Conservation (phyloP, 495 filamentous ascomycete species). For the Tuber indicum region DNA sequence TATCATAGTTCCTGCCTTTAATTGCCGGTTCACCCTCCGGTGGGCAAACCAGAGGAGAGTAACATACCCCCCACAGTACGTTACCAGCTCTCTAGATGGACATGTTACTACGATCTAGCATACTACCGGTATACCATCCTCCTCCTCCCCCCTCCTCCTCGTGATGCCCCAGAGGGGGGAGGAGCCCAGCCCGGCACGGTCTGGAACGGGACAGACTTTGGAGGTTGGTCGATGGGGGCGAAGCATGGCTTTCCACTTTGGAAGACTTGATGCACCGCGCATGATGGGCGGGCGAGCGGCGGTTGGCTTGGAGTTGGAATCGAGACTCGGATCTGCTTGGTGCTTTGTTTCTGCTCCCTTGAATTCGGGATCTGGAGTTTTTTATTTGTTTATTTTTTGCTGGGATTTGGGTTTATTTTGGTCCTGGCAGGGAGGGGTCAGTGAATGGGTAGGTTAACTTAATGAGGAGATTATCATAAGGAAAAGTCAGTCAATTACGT, state of each 20-base stretch:
- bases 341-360: not conserved
- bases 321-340: not conserved
- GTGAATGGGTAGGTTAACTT: not conserved
- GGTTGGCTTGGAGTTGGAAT: not conserved
- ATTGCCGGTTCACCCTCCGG: not conserved
- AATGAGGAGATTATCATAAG: not conserved
- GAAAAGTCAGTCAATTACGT: not conserved
- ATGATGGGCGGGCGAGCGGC: not conserved
- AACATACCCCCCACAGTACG: not conserved
- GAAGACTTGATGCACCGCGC: not conserved
- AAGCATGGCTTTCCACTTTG: not conserved
- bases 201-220: not conserved
- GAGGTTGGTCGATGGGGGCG: not conserved
- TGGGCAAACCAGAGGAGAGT: not conserved
- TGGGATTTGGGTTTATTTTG: not conserved
- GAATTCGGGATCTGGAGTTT: not conserved
- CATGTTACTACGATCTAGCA: not conserved
- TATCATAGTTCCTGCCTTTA: not conserved
- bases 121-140: not conserved
- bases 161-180: not conserved
- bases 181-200: not conserved
- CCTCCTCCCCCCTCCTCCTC: not conserved
- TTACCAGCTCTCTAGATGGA: not conserved
- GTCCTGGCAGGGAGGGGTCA: not conserved
- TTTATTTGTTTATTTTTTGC: not conserved